Percentiles rank a stretch among this genome's conserved stretches.
phyloP scores from a whole-genome alignment of 306 rosid genomes.

The Glycyrrhiza uralensis region DNA sequence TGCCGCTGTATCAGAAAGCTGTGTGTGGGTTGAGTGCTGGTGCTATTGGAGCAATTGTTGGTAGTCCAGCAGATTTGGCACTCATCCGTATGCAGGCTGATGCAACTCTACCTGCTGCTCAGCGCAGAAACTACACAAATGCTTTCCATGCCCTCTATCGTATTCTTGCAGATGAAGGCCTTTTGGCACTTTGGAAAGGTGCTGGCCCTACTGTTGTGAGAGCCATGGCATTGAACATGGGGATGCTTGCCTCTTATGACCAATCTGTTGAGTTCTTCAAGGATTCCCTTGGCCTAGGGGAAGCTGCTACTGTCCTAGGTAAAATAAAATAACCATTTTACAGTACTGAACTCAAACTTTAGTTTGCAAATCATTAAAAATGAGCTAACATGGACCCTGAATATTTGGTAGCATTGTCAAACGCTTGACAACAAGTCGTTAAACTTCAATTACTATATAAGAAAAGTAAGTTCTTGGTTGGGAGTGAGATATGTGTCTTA shows the following conservation, averaged over 20 bases:
- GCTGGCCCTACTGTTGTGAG: conserved; percentile 99
- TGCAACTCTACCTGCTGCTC: conserved; percentile 86
- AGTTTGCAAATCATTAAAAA: too few species aligned
- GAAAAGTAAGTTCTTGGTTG: too few species aligned
- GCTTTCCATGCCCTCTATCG: conserved; percentile 95
- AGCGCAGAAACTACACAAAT: conserved; percentile 85
- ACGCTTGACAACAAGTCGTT: too few species aligned
- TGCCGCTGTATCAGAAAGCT: conserved; percentile 96
- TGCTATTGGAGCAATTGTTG: conserved; percentile 91
- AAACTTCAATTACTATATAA: too few species aligned
- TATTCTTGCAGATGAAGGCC: conserved; percentile 80
- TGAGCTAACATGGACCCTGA: too few species aligned
- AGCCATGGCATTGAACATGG: conserved; percentile 99
- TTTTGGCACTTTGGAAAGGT: conserved; percentile 97
- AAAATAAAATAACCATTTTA: conserved; percentile 25
- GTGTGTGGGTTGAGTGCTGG: conserved; percentile 98
- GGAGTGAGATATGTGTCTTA: too few species aligned
- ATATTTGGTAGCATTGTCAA: too few species aligned
- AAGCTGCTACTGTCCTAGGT: conserved; percentile 78
- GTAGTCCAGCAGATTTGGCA: conserved; percentile 97
- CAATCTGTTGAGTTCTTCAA: conserved; percentile 90
- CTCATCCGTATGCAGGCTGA: conserved; percentile 99
- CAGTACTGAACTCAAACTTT: too few species aligned
- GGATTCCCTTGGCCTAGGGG: conserved; percentile 84
- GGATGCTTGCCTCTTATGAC: conserved; percentile 98